Evolutionary conservation across 2,329 filamentous ascomycete species (phyloP), one percentile per base, ranked within the genome.

Genomic region (Fusarium beomiforme): DNA sequence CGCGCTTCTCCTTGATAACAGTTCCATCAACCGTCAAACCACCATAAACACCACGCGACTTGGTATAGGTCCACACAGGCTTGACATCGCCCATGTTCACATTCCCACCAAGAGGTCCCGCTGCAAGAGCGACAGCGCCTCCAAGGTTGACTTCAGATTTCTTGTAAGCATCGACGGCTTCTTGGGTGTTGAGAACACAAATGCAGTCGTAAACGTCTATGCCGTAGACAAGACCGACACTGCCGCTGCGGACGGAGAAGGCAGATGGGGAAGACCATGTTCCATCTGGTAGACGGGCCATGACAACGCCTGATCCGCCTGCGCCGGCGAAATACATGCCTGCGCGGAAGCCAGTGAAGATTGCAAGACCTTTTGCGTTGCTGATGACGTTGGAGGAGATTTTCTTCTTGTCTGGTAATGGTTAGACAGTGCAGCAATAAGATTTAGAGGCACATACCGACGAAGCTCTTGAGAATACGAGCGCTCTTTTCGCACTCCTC

Each of bases 321-420:
- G 63, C 63, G 1, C 63, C 63, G 0, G 63, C 63, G 1, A 66
- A 66, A 8, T 66, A 66, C 63, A 66, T 66, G 2, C 63, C 63
- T 19, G 63, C 63, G 31, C 63, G 39, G n/a, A 66, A 66, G 4
- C 63, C 63, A 0, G 61, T 66, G 9, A 66, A 66, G 1, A 66
- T 59, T 0, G 63, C 63, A 2, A 66, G 44, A 14, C 61, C 63
- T 37, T 66, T 59, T 8, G 63, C 29, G 8, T 66, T 66, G 9
- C 12, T 31, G 14, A 66, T 46, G 11, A 66, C 37, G 0, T 66
- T 33, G 0, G 34, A 19, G 0, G 43, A 44, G 2, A 66, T 51
- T 14, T 66, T 66, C 6, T 16, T 24, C n/a, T 51, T 66, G 3
- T 66, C 63, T 66, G 8, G 2, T 5, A 2, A 6, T 12, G 16